These are phyloP conservation scores for Exobasidium cylindrosporum DNA, from an alignment of 1,284 basidiomycete species.

Conservation along the genomic window DNA sequence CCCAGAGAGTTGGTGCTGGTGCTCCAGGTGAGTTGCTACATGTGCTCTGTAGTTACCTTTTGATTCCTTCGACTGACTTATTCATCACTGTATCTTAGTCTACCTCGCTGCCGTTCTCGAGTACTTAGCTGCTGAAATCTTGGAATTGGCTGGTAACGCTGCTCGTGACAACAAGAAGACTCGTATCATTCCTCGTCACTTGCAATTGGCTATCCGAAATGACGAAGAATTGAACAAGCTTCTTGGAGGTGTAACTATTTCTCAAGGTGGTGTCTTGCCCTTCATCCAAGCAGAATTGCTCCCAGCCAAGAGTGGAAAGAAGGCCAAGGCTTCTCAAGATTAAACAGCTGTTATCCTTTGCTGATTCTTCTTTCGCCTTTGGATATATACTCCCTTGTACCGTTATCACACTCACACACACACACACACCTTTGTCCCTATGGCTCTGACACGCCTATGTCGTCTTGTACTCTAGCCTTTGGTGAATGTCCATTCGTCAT, in stretches of 20 bases:
- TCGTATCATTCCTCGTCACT: slow-evolving; percentile 84
- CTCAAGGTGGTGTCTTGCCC: slow-evolving; percentile 85
- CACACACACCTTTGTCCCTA: background rate
- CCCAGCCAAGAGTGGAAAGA: slow-evolving; percentile 67
- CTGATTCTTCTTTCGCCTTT: background rate
- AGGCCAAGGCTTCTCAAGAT: slow-evolving; percentile 56
- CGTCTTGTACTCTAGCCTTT: background rate
- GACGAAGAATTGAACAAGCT: slow-evolving; percentile 66
- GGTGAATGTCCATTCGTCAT: slow-evolving; percentile 1
- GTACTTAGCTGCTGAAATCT: slow-evolving; percentile 80
- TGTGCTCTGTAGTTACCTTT: slow-evolving; percentile 12
- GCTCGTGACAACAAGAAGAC: slow-evolving; percentile 70
- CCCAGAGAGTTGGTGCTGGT: slow-evolving; percentile 70
- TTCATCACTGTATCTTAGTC: too few species aligned
- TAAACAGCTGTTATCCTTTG: slow-evolving; percentile 20
- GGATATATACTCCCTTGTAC: background rate
- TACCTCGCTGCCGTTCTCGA: slow-evolving; percentile 81
- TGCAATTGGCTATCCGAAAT: slow-evolving; percentile 73
- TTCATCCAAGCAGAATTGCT: slow-evolving; percentile 64
- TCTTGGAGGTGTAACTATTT: slow-evolving; percentile 80
- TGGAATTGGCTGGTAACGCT: slow-evolving; percentile 82
- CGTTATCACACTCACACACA: too few species aligned
- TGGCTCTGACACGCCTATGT: background rate
- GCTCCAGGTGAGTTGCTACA: slow-evolving; percentile 63
- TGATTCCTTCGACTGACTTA: too few species aligned